Percentiles rank a stretch among this genome's conserved stretches.
Evolutionary conservation across 1,139 yeast genomes (phyloP).

Genomic region (Kurtzmaniella quercitrusa): DNA sequence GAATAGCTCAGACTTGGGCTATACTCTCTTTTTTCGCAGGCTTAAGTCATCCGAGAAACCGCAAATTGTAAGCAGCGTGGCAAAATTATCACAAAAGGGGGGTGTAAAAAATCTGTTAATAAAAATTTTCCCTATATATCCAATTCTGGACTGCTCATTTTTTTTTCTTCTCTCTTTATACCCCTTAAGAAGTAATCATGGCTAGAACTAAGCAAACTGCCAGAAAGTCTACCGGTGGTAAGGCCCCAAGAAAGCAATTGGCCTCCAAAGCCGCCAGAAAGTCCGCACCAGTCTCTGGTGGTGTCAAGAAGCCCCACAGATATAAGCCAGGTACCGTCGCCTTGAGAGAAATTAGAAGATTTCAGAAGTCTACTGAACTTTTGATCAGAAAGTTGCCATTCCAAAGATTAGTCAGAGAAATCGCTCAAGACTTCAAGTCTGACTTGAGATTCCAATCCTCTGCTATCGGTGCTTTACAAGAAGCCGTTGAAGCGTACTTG

Average conservation of each 20-base stretch:
- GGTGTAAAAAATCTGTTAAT: neutral
- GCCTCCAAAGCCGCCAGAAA: slow-evolving; percentile 54
- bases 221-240: slow-evolving; percentile 53
- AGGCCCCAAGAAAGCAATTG: slow-evolving; percentile 53
- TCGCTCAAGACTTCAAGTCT: slow-evolving; percentile 48
- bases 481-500: slow-evolving; percentile 51
- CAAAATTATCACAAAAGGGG: neutral
- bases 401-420: slow-evolving; percentile 49
- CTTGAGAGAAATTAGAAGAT: slow-evolving; percentile 53
- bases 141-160: neutral
- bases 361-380: slow-evolving; percentile 49
- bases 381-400: slow-evolving; percentile 51
- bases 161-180: neutral
- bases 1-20: too few relatives aligned
- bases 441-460: slow-evolving; percentile 51
- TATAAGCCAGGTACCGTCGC: slow-evolving; percentile 56
- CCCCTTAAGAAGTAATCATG: slow-evolving; percentile 20
- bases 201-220: slow-evolving; percentile 55
- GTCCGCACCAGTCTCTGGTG: slow-evolving; percentile 50
- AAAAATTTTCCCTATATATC: neutral
- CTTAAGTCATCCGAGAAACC: neutral
- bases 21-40: neutral
- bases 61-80: neutral
- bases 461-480: slow-evolving; percentile 52
- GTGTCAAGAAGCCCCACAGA: slow-evolving; percentile 54